Evolutionary conservation across 225 moss, liverwort and hornwort genomes (phyloP), one percentile per base, ranked within the genome.

Genomic region (Asterella californica): DNA sequence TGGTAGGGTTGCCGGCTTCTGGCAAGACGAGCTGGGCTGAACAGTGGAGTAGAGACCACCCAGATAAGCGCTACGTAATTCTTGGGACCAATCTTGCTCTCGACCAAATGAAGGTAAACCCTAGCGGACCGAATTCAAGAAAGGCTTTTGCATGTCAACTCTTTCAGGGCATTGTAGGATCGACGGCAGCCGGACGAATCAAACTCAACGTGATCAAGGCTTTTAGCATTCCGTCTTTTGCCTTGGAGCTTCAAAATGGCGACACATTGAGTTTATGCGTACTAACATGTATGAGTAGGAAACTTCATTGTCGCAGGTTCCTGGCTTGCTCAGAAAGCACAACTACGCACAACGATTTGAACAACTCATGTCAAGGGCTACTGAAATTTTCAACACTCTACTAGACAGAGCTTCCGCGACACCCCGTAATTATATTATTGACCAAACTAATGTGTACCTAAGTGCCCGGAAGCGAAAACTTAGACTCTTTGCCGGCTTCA

Each of bases 261-360:
- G 4, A 42, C 42, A 42, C 42, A 42, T 42, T 7, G 42, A 42
- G 3, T 42, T 42, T 10, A 34, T 25, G 29, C 27, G 9, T 17
- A 76, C 60, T 76, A 34, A 33, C 8, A 32, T 34, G 32, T 67
- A 67, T 29, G 30, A n/a, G 29, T 15, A 29, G 4, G 67, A 22
- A 59, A 32, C 18, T 48, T 48, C 29, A 54, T 62, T 77, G 5
- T 34, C 49, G 63, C 85, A 88, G 88, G 86, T 89, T 77, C 88
- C 88, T 76, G 88, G 84, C 63, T 82, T 89, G 65, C 83, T 80
- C 59, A 82, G 88, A 72, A 89, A 89, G 72, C 85, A 82, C 52
- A 89, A 89, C 79, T 89, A 89, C 78, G 88, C 86, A 17, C 86
- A 89, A 62, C 81, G 88, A 19, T 89, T 83, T 78, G 88, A 86